A percentile compares a stretch with the other conserved stretches of the same genome.
Conservation (phyloP, 139 green algal species). For the Haematococcus lacustris region DNA sequence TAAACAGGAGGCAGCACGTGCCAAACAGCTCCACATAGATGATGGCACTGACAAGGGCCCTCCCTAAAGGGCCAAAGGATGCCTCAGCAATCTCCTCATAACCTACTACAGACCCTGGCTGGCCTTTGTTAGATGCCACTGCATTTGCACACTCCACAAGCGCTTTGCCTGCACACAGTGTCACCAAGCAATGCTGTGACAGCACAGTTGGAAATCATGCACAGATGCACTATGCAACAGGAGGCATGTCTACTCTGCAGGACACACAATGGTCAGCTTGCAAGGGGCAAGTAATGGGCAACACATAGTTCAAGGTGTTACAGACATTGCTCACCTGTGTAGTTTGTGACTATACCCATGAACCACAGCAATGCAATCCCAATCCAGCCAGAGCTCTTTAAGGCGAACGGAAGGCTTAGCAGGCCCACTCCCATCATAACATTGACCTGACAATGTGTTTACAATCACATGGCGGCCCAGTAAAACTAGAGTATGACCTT, state of each 20-base stretch:
- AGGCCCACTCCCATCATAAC: slow-evolving; percentile 66
- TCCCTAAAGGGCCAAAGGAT: slow-evolving; percentile 52
- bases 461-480: slow-evolving; percentile 18
- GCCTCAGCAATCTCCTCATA: slow-evolving; percentile 62
- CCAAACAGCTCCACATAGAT: slow-evolving; percentile 76
- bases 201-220: slow-evolving; percentile 3
- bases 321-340: slow-evolving; percentile 62
- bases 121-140: slow-evolving; percentile 15
- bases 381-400: slow-evolving; percentile 54
- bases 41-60: slow-evolving; percentile 43
- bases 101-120: slow-evolving; percentile 13
- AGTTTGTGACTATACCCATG: slow-evolving; percentile 54
- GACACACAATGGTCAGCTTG: neutral
- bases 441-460: slow-evolving; percentile 40
- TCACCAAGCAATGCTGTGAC: neutral
- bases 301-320: too few species aligned
- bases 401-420: slow-evolving; percentile 53
- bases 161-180: slow-evolving; percentile 25
- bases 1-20: slow-evolving; percentile 66
- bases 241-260: neutral
- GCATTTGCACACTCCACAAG: slow-evolving; percentile 33
- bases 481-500: slow-evolving; percentile 10
- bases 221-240: neutral
- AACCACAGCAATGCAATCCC: slow-evolving; percentile 44
- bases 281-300: neutral